phyloP scores from a whole-genome alignment of 2,329 filamentous ascomycete genomes.

The Colletotrichum lupini region DNA sequence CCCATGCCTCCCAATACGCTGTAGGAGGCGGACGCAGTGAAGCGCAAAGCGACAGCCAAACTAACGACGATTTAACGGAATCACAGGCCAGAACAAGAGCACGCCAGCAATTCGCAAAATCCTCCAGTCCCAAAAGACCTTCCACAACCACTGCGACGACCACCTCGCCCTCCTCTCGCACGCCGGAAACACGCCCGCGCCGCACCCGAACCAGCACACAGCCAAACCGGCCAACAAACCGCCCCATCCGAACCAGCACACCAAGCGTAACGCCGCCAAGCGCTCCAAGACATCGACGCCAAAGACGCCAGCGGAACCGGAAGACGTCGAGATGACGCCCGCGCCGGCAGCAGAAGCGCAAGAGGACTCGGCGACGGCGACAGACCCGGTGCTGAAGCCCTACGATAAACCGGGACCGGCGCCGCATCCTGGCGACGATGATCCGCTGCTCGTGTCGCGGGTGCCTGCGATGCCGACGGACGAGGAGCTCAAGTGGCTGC shows the following conservation, averaged over 20 bases:
- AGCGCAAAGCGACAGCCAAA: background rate
- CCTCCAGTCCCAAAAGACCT: constrained; percentile 83
- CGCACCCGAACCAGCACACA: constrained; percentile 42
- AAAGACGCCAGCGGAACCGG: background rate
- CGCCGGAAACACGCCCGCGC: constrained; percentile 49
- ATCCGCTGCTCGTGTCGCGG: constrained; percentile 68
- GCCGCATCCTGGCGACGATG: constrained; percentile 60
- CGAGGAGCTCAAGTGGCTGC: constrained; percentile 71
- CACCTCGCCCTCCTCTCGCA: constrained; percentile 73
- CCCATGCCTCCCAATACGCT: background rate
- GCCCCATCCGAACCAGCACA: constrained; percentile 33
- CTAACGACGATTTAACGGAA: background rate
- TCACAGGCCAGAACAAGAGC: constrained; percentile 62
- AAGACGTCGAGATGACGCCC: constrained; percentile 56
- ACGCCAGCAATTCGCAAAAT: constrained; percentile 81
- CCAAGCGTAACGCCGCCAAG: constrained; percentile 36
- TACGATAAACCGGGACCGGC: constrained; percentile 47
- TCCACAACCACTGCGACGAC: constrained; percentile 85
- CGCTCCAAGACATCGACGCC: constrained; percentile 33
- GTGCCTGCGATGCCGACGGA: constrained; percentile 69
- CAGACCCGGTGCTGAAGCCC: constrained; percentile 46
- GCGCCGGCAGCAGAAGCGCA: constrained; percentile 37
- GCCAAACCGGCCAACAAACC: constrained; percentile 37
- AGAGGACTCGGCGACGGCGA: background rate
- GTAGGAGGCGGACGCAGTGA: background rate